Evolutionary conservation across 129 eudicot genomes (phyloP), one percentile per base, ranked within the genome.

Genomic region (sunflower (Helianthus annuus)): DNA sequence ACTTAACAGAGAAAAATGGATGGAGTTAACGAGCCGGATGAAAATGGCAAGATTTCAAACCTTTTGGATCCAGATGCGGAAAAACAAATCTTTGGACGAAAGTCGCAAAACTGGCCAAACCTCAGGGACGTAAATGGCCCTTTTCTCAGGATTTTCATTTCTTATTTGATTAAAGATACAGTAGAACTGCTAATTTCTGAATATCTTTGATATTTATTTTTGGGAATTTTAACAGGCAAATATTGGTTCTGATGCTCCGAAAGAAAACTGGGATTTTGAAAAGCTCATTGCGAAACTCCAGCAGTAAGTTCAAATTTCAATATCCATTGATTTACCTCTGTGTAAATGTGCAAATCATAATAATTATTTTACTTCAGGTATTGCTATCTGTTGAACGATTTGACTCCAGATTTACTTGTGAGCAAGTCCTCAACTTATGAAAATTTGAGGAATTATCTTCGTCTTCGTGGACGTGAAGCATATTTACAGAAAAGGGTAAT

Each of bases 231-330:
- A 32, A 63, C 74, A 95, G 99, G 99, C 99, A 84, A 95, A 95
- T 82, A 86, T 95, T 78, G 99, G 90, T 60, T 72, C 91, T 70
- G 99, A 95, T 78, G 90, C 93, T 79, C 97, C 97, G 6, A 88
- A 83, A 76, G 99, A 91, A 71, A 90, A 85, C 82, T 95, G 99
- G 99, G 99, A 95, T 78, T 86, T 91, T 73, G 96, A 83, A 61
- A 95, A 91, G 82, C 97, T 95, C 60, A 77, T 88, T 72, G 86
- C 90, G 48, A 95, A 95, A 71, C 77, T 95, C 61, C 96, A 90
- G 76, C 99, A 95, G 99, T 95, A 82, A 80, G 88, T 46, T 54
- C 51, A 8, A 27, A 19, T 77, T 58, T 13, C 64, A 58, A 67
- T 61, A 39, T 72, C 49, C 71, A 10, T 40, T 80, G 53, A 48